A percentile compares a stretch with the other conserved stretches of the same genome.
These are phyloP conservation scores for Colletotrichum brevisporum DNA, from an alignment of 2,329 filamentous ascomycete genomes.

Conservation along the genomic window DNA sequence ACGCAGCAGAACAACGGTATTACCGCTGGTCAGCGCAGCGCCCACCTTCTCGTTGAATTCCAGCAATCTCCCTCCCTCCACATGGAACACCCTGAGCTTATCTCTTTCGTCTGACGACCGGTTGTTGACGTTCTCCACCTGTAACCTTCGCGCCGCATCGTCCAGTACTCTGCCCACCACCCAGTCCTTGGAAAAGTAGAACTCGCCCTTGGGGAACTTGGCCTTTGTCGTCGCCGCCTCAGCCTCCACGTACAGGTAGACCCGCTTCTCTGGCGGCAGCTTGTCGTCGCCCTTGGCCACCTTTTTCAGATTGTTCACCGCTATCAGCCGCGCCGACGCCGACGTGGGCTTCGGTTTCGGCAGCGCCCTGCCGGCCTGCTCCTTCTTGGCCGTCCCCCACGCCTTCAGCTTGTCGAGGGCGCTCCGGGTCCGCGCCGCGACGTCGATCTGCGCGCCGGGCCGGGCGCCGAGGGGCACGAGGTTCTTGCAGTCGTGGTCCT, in stretches of 20 bases:
- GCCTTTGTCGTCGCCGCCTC: slow-evolving; percentile 87
- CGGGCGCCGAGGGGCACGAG: slow-evolving; percentile 72
- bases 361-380: slow-evolving; percentile 69
- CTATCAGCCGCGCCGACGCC: slow-evolving; percentile 75
- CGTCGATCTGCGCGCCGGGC: slow-evolving; percentile 57
- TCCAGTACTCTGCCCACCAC: slow-evolving; percentile 89
- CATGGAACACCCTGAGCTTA: slow-evolving; percentile 89
- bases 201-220: slow-evolving; percentile 85
- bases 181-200: slow-evolving; percentile 88
- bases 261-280: slow-evolving; percentile 83
- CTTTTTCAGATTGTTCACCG: slow-evolving; percentile 85
- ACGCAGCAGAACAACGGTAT: slow-evolving; percentile 89
- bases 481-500: slow-evolving; percentile 89
- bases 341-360: slow-evolving; percentile 75
- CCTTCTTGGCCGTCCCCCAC: slow-evolving; percentile 84
- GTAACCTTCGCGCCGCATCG: slow-evolving; percentile 80
- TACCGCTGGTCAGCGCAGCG: slow-evolving; percentile 79
- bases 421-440: slow-evolving; percentile 76
- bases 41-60: slow-evolving; percentile 92
- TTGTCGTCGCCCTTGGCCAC: slow-evolving; percentile 92
- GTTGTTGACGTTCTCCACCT: slow-evolving; percentile 89
- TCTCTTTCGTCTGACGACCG: slow-evolving; percentile 81
- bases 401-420: slow-evolving; percentile 84
- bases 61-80: slow-evolving; percentile 88
- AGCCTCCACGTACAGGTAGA: slow-evolving; percentile 93